phyloP scores from a whole-genome alignment of 2,329 filamentous ascomycete genomes.

The Colletotrichum ledebouriae region DNA sequence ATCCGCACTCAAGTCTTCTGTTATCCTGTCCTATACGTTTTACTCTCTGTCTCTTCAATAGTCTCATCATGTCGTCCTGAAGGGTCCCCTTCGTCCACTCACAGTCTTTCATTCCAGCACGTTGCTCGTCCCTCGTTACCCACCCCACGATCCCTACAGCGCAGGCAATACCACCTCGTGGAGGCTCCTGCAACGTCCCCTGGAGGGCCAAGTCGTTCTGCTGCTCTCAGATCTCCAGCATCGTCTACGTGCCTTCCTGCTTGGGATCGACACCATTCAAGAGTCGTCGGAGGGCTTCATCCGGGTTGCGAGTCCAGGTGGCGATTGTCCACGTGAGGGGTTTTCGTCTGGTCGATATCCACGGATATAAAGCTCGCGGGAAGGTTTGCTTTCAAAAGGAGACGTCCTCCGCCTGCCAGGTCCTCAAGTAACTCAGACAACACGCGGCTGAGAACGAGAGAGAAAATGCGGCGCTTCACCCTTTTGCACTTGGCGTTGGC shows the following conservation, averaged over 20 bases:
- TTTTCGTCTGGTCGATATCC: neutral
- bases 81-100: constrained; percentile 28
- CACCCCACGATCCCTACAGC: constrained; percentile 22
- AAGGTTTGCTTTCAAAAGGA: too few species aligned
- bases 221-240: constrained; percentile 13
- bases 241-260: constrained; percentile 8
- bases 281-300: neutral
- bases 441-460: neutral
- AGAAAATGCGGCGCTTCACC: constrained; percentile 13
- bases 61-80: constrained; percentile 14
- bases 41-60: neutral
- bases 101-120: constrained; percentile 32
- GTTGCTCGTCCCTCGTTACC: constrained; percentile 33
- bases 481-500: constrained; percentile 30
- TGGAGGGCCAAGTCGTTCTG: constrained; percentile 3
- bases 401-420: too few species aligned
- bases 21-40: too few species aligned
- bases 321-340: neutral
- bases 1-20: neutral
- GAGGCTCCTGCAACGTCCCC: constrained; percentile 29
- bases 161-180: constrained; percentile 25
- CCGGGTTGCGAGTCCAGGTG: constrained; percentile 7
- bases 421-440: neutral
- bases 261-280: constrained; percentile 6
- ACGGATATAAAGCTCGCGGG: neutral